Percentiles rank a stretch among this genome's conserved stretches.
Conservation (phyloP, 2,329 filamentous ascomycete genomes). For the Cladosporium sphaerospermum region DNA sequence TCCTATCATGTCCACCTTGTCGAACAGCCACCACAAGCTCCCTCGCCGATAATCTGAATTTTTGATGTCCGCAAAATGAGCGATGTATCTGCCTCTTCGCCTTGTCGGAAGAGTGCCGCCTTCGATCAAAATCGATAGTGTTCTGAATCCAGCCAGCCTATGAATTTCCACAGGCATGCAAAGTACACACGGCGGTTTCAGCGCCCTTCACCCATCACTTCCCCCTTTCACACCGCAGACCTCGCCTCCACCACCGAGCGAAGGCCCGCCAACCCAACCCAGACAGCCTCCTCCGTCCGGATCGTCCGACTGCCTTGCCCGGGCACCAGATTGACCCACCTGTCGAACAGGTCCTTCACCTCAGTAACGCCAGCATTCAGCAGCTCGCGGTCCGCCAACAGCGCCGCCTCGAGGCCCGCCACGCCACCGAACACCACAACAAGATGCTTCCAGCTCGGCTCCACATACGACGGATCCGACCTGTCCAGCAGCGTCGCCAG, state of each 20-base stretch:
- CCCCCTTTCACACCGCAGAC: background rate
- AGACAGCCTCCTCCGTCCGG: slow-evolving; percentile 75
- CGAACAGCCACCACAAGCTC: too few relatives aligned
- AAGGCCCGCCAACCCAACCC: slow-evolving; percentile 66
- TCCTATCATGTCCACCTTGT: too few relatives aligned
- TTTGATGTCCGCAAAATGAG: too few relatives aligned
- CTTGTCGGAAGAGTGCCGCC: too few relatives aligned
- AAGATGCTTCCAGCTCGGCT: slow-evolving; percentile 52
- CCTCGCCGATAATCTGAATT: too few relatives aligned
- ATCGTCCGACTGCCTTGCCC: slow-evolving; percentile 78
- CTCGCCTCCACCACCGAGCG: slow-evolving; percentile 37
- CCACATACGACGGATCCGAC: slow-evolving; percentile 40
- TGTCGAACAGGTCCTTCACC: slow-evolving; percentile 67
- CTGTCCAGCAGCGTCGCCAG: slow-evolving; percentile 28
- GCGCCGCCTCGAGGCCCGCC: slow-evolving; percentile 69
- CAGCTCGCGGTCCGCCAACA: slow-evolving; percentile 56
- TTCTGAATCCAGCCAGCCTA: too few relatives aligned
- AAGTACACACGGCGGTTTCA: too few relatives aligned
- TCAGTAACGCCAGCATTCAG: slow-evolving; percentile 57
- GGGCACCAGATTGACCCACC: slow-evolving; percentile 76
- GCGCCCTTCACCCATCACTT: too few relatives aligned
- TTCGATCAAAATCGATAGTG: too few relatives aligned
- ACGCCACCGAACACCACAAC: slow-evolving; percentile 77
- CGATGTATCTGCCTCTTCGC: too few relatives aligned
- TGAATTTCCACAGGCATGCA: too few relatives aligned